Conservation (phyloP, 2,329 filamentous ascomycete genomes). For the Fusarium odoratissimum region DNA sequence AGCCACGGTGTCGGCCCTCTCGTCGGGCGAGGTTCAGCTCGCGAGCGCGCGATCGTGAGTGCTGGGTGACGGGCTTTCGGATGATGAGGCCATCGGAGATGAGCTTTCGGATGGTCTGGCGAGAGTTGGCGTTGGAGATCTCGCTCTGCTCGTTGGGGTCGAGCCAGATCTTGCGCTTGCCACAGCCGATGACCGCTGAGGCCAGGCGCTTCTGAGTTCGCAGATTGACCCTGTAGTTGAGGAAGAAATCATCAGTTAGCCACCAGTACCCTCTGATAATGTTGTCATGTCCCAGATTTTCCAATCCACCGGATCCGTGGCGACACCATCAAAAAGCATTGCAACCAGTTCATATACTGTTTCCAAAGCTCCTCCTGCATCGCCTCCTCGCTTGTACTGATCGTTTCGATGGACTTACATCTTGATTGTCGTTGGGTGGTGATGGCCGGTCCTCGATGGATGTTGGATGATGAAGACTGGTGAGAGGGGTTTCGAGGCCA, state of each 20-base stretch:
- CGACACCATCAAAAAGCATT: slow-evolving; percentile 37
- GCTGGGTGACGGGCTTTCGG: slow-evolving; percentile 99
- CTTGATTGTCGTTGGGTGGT: slow-evolving; percentile 56
- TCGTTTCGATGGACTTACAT: slow-evolving; percentile 54
- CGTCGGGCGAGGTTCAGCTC: slow-evolving; percentile 94
- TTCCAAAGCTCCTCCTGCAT: slow-evolving; percentile 24
- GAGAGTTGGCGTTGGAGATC: slow-evolving; percentile 99
- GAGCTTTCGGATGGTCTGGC: slow-evolving; percentile 99
- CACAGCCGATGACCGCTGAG: slow-evolving; percentile 97
- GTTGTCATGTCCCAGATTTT: not conserved
- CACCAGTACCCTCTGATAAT: slow-evolving; percentile 32
- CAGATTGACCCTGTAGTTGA: slow-evolving; percentile 88
- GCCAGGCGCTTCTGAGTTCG: slow-evolving; percentile 99
- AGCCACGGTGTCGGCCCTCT: slow-evolving; percentile 97
- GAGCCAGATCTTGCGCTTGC: slow-evolving; percentile 99
- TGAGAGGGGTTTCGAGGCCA: slow-evolving; percentile 54
- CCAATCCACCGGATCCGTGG: slow-evolving; percentile 14
- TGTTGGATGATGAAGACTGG: slow-evolving; percentile 52
- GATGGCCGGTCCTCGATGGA: slow-evolving; percentile 57
- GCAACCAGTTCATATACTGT: slow-evolving; percentile 24
- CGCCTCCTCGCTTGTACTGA: slow-evolving; percentile 21
- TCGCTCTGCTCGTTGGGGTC: slow-evolving; percentile 99
- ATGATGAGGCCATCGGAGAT: slow-evolving; percentile 99
- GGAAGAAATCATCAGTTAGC: slow-evolving; percentile 46
- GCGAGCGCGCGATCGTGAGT: slow-evolving; percentile 96